Evolutionary conservation across 2,329 filamentous ascomycete species (phyloP).

Genomic region (Botrytis aclada): DNA sequence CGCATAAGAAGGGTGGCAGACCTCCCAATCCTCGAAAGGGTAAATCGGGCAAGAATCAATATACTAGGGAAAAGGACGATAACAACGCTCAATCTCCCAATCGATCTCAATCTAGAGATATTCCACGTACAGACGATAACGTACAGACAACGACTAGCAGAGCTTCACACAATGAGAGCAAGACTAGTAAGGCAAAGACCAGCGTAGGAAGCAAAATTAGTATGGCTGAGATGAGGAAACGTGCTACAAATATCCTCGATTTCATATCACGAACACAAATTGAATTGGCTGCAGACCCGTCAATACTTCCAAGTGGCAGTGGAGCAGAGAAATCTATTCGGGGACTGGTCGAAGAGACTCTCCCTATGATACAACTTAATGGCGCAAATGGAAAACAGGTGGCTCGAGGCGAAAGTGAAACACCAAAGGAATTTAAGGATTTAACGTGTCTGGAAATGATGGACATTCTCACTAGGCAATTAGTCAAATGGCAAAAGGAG

Average conservation of each 20-base stretch:
- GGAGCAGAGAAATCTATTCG: constrained; percentile 36
- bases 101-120: constrained; percentile 50
- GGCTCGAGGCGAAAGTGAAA: constrained; percentile 28
- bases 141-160: constrained; percentile 44
- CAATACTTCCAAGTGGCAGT: constrained; percentile 42
- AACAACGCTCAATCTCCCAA: constrained; percentile 52
- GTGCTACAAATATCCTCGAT: constrained; percentile 79
- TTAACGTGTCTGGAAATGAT: constrained; percentile 51
- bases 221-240: constrained; percentile 84
- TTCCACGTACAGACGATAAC: constrained; percentile 45
- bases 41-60: constrained; percentile 73
- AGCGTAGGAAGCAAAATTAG: constrained; percentile 60
- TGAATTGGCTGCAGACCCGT: constrained; percentile 69
- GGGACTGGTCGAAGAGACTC: constrained; percentile 36
- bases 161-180: constrained; percentile 39
- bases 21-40: constrained; percentile 64
- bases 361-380: constrained; percentile 40
- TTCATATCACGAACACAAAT: constrained; percentile 88
- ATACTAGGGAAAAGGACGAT: constrained; percentile 70
- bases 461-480: constrained; percentile 41
- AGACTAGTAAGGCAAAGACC: constrained; percentile 35
- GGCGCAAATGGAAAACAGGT: constrained; percentile 40
- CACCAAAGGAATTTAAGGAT: constrained; percentile 63
- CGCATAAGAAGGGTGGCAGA: constrained; percentile 61
- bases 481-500: constrained; percentile 41